phyloP scores from a whole-genome alignment of 345 rosid genomes.

The Mallotus nudiflorus region DNA sequence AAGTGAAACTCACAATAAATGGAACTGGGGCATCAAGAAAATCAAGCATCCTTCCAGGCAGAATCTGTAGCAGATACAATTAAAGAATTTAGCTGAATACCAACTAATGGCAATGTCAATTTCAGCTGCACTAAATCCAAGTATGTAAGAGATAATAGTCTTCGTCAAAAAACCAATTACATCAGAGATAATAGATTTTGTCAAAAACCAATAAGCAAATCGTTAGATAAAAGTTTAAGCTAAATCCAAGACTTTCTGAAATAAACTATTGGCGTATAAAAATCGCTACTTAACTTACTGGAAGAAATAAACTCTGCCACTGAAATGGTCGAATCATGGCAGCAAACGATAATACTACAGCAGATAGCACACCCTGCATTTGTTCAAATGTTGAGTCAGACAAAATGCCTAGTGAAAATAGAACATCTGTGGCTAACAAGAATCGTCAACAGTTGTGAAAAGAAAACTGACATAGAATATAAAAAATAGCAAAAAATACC shows the following conservation, averaged over 20 bases:
- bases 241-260: constrained; percentile 19
- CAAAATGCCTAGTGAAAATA: constrained; percentile 6
- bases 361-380: constrained; percentile 91
- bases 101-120: no score
- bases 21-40: constrained; percentile 99
- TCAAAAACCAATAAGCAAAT: not conserved
- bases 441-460: not conserved
- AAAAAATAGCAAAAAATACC: not conserved
- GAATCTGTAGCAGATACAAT: constrained; percentile 54
- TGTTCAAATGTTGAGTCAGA: constrained; percentile 14
- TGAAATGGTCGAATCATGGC: constrained; percentile 95
- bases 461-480: not conserved
- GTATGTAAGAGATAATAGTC: no score
- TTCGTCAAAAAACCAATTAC: no score
- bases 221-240: not conserved
- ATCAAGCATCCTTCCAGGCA: constrained; percentile 85
- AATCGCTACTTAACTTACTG: constrained; percentile 55
- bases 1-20: constrained; percentile 66
- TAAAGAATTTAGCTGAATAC: constrained; percentile 7
- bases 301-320: constrained; percentile 98
- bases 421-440: not conserved
- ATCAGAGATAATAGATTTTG: not conserved
- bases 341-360: constrained; percentile 73
- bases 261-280: constrained; percentile 6
- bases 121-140: no score